Evolutionary conservation across 2,329 filamentous ascomycete genomes (phyloP), one percentile per base, ranked within the genome.

Genomic region (Penicillium brasilianum): DNA sequence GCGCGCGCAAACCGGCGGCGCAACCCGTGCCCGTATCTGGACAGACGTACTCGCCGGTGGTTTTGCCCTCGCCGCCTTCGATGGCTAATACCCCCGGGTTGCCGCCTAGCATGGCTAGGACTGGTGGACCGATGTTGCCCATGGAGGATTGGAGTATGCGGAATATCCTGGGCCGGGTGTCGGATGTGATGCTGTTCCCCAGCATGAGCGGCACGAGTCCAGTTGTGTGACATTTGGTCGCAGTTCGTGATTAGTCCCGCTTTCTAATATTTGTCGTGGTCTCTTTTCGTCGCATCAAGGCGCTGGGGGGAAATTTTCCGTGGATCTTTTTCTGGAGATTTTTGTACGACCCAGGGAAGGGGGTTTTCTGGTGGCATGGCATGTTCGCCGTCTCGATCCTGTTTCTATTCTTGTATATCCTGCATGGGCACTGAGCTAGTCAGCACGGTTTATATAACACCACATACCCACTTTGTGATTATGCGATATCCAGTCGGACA

Each of bases 111-210:
- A 18, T 62, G 48, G 57, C 30, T 8, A 48, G 48, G 4, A 34
- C 53, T 11, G 28, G 32, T 36, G 34, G 37, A 4, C 37, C 52
- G 11, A 11, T 16, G 25, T 60, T 61, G 54, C 54, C 61, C 9
- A 46, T 62, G n/a, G 69, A 72, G 32, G 69, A 71, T 22, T 61
- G 65, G 51, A 65, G 68, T 46, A 73, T 76, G 64, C 70, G 66
- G 46, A 69, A 71, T 49, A 76, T 76, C 46, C 59, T 76, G 10
- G 73, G 69, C 54, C 69, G 67, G 20, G 74, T 76, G 11, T 75
- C 74, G 34, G 71, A 75, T 44, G 74, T 76, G 36, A 76, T 76
- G 74, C 60, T 75, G 34, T 76, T 76, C 57, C 74, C 74, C 14
- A 75, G 60, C 30, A 72, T 74, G 69, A 66, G 62, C 30, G 67